Conservation (phyloP, 2,329 filamentous ascomycete species). For the Colletotrichum simmondsii region DNA sequence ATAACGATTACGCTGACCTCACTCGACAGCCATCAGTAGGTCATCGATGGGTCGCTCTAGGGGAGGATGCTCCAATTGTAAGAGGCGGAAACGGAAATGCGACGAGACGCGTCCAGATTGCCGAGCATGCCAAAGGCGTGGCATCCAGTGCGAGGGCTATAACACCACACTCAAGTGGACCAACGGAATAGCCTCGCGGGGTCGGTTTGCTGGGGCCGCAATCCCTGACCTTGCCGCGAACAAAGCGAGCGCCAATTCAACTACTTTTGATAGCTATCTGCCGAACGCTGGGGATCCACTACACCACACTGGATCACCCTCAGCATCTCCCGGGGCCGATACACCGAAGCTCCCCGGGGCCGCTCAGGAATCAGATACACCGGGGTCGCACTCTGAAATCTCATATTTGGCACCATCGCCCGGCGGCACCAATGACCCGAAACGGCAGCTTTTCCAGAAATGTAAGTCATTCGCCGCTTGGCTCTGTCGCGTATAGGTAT, state of each 20-base stretch:
- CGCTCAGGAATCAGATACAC: background rate
- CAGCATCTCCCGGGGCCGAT: background rate
- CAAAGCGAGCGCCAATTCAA: background rate
- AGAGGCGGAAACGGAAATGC: conserved; percentile 35
- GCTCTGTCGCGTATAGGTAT: background rate
- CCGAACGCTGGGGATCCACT: background rate
- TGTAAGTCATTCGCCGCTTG: conserved; percentile 4
- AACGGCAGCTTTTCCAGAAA: conserved; percentile 20
- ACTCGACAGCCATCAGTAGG: background rate
- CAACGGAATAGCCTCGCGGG: conserved; percentile 33
- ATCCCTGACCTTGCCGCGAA: conserved; percentile 7
- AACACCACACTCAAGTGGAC: conserved; percentile 32
- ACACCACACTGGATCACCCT: background rate
- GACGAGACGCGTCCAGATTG: conserved; percentile 36
- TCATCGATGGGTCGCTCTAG: conserved; percentile 31
- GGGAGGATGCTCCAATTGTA: conserved; percentile 35
- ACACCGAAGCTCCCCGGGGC: background rate
- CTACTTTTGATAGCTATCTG: background rate
- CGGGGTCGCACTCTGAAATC: background rate
- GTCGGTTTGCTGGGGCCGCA: conserved; percentile 25
- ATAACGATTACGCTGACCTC: background rate
- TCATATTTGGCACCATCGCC: conserved; percentile 4
- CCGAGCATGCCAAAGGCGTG: conserved; percentile 23
- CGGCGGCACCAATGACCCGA: conserved; percentile 4
- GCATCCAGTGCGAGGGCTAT: conserved; percentile 35